Evolutionary conservation across 306 rosid species (phyloP).

Genomic region (Dalbergia cultrata): DNA sequence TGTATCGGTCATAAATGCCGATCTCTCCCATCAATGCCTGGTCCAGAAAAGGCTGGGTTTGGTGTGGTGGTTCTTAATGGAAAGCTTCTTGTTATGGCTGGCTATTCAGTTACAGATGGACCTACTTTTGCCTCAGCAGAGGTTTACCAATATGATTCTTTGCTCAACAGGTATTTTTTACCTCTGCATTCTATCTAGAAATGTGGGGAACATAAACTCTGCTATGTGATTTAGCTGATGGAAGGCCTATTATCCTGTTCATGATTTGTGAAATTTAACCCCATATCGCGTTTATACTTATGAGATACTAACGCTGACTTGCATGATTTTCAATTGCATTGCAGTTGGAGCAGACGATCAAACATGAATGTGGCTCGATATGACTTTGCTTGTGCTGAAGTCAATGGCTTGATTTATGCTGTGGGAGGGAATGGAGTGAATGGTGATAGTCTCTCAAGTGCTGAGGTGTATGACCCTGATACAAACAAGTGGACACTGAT

Average conservation of each 20-base stretch:
- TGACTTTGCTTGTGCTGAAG: constrained; percentile 86
- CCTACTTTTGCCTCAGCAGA: constrained; percentile 65
- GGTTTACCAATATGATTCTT: constrained; percentile 79
- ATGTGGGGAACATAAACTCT: constrained; percentile 20
- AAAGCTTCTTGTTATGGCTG: constrained; percentile 84
- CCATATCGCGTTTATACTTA: no score
- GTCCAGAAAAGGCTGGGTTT: constrained; percentile 64
- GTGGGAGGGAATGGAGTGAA: constrained; percentile 79
- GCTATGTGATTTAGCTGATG: constrained; percentile 2
- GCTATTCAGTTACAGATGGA: constrained; percentile 60
- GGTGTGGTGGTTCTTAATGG: constrained; percentile 82
- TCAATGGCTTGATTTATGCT: constrained; percentile 74
- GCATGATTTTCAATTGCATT: constrained; percentile 32
- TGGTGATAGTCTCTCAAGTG: constrained; percentile 79
- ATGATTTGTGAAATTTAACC: constrained; percentile 14
- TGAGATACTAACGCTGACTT: constrained; percentile 4
- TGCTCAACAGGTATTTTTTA: constrained; percentile 61
- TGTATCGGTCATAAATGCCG: constrained; percentile 60
- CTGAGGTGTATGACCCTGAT: constrained; percentile 85
- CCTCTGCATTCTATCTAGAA: constrained; percentile 32
- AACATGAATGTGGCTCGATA: constrained; percentile 78
- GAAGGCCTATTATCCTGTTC: background rate
- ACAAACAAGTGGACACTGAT: constrained; percentile 75
- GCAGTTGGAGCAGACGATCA: constrained; percentile 85
- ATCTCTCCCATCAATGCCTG: constrained; percentile 82